phyloP scores from a whole-genome alignment of 2,329 filamentous ascomycete species.

The Nannizziopsis barbatae region DNA sequence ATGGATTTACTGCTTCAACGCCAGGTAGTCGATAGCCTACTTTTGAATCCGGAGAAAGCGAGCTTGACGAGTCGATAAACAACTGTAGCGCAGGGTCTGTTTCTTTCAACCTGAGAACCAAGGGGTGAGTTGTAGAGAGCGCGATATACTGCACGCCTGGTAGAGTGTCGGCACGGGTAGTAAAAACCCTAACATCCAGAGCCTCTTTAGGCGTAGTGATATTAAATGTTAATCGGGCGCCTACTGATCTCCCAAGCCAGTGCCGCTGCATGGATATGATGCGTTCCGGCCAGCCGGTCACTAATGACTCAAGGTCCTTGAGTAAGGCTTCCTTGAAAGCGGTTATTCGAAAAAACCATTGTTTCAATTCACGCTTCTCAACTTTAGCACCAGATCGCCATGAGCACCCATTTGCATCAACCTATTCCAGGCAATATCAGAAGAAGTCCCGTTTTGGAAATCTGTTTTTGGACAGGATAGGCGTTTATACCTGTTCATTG shows the following conservation, averaged over 20 bases:
- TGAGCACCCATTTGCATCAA: slow-evolving; percentile 72
- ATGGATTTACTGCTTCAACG: slow-evolving; percentile 53
- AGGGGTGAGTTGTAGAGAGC: slow-evolving; percentile 59
- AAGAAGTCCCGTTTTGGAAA: neutral
- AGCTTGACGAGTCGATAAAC: slow-evolving; percentile 51
- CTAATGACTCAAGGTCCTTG: slow-evolving; percentile 56
- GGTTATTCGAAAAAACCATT: slow-evolving; percentile 85
- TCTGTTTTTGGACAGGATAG: neutral
- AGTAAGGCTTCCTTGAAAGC: slow-evolving; percentile 63
- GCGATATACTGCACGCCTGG: slow-evolving; percentile 78
- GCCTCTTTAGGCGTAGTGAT: slow-evolving; percentile 34
- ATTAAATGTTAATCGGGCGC: slow-evolving; percentile 61
- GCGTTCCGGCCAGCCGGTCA: slow-evolving; percentile 66
- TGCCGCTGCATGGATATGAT: slow-evolving; percentile 76
- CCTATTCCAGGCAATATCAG: slow-evolving; percentile 28
- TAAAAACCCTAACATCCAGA: slow-evolving; percentile 59
- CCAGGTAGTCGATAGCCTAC: slow-evolving; percentile 56
- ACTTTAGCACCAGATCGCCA: slow-evolving; percentile 82
- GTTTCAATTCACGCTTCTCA: slow-evolving; percentile 64
- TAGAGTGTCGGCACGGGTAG: slow-evolving; percentile 76
- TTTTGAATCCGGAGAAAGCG: slow-evolving; percentile 46
- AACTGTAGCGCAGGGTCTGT: slow-evolving; percentile 50
- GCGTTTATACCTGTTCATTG: slow-evolving; percentile 57
- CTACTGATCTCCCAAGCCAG: slow-evolving; percentile 72
- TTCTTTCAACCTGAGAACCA: slow-evolving; percentile 52